A percentile compares a stretch with the other conserved stretches of the same genome.
phyloP scores from a whole-genome alignment of 805 yeast species.

The Cyberlindnera petersonii region DNA sequence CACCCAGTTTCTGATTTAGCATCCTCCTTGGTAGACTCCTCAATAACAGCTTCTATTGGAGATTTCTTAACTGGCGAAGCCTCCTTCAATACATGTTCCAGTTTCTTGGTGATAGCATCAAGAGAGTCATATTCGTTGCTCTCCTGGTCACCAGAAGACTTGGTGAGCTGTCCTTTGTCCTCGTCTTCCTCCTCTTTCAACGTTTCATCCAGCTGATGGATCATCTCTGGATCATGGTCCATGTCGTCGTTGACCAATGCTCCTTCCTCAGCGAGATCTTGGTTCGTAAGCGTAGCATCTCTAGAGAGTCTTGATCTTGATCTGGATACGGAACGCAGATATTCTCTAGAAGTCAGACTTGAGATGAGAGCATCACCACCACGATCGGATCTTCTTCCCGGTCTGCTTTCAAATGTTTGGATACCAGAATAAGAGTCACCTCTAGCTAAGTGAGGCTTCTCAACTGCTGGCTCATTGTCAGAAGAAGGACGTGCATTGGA shows the following conservation, averaged over 20 bases:
- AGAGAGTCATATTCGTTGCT: constrained; percentile 6
- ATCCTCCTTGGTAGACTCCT: constrained; percentile 8
- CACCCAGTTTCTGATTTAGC: neutral
- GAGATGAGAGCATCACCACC: constrained; percentile 27
- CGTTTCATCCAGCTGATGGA: constrained; percentile 18
- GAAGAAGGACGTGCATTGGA: constrained; percentile 14
- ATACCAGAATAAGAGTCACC: constrained; percentile 74
- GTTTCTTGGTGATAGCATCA: constrained; percentile 5
- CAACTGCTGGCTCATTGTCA: constrained; percentile 1
- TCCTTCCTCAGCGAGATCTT: constrained; percentile 51
- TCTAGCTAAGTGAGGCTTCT: constrained; percentile 62
- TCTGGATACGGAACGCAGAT: constrained; percentile 62
- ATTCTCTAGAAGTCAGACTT: constrained; percentile 37
- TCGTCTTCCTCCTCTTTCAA: constrained; percentile 18
- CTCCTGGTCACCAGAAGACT: constrained; percentile 1
- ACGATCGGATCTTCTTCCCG: constrained; percentile 23
- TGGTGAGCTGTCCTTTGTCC: neutral
- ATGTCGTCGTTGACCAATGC: constrained; percentile 48
- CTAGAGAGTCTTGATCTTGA: constrained; percentile 51
- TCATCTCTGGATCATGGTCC: constrained; percentile 16
- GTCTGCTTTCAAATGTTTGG: constrained; percentile 33
- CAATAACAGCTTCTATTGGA: too few relatives aligned
- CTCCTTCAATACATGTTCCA: constrained; percentile 4
- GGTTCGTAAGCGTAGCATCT: constrained; percentile 33
- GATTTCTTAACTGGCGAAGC: neutral